Evolutionary conservation across 805 yeast species (phyloP), one percentile per base, ranked within the genome.

Genomic region (Candida chauliodis): DNA sequence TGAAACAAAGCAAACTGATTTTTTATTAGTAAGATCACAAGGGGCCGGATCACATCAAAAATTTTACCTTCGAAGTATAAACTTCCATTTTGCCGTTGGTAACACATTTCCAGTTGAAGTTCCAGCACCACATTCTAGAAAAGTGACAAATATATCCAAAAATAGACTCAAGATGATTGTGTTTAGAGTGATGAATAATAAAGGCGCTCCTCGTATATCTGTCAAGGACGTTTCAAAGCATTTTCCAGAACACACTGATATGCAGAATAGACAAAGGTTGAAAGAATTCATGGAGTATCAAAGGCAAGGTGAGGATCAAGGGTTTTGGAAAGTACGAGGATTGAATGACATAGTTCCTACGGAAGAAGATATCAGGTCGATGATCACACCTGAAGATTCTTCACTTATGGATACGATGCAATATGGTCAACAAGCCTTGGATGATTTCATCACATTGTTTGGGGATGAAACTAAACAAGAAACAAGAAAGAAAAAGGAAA

Each of bases 261-360:
- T 91, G 87, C 99, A 93, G 58, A 91, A 88, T 56, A 76, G 99
- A 51, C 98, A 91, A 63, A 73, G 96, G 45, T 72, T 93, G 40
- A 93, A 93, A 59, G 99, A 93, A 63, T 93, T 93, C 51, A 93
- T 93, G 99, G 97, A 90, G 52, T 93, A 86, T 52, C 97, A 91
- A 63, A 73, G 97, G 50, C 79, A 83, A 26, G 98, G 98, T 9
- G 87, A 83, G 6, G 97, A 90, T 59, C 96, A 89, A 50, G 96
- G 97, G 0, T 84, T 69, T 52, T 93, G 99, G 99, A 91, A 89
- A 53, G 71, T 93, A 41, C 87, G 87, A 52, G 58, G 56, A 32
- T 17, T 34, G 23, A 48, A 50, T 27, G 78, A 75, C 35, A 69
- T 74, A 1, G 68, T 90, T 8, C 93, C 95, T 1, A 75, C 69